These are phyloP conservation scores for Coelastrella sp. DNA, from an alignment of 139 green algal genomes.

Conservation along the genomic window DNA sequence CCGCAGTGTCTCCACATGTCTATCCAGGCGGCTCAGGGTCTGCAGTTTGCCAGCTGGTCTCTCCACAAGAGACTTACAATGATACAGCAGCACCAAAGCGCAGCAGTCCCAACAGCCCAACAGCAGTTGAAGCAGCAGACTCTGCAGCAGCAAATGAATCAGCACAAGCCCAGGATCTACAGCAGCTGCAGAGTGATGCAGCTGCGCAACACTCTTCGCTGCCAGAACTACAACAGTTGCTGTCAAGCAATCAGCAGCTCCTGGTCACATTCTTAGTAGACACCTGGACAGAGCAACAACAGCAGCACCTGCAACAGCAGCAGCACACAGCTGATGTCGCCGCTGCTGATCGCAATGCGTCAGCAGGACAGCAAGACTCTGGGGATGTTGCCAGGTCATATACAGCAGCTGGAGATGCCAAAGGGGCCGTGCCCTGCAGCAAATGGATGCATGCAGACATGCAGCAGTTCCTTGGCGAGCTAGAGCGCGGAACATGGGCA, in stretches of 20 bases:
- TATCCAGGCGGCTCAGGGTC: conserved; percentile 3
- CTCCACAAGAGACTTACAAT: background rate
- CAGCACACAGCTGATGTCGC: background rate
- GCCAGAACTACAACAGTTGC: background rate
- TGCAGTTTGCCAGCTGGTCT: background rate
- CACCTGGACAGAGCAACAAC: conserved; percentile 28
- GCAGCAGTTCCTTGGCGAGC: conserved; percentile 24
- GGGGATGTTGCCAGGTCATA: background rate
- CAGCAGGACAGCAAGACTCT: background rate
- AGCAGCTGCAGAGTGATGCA: background rate
- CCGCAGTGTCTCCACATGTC: conserved; percentile 15
- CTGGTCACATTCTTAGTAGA: conserved; percentile 23
- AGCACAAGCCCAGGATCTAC: background rate
- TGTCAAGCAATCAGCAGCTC: conserved; percentile 24
- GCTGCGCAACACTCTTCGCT: background rate
- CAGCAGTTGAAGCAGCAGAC: background rate
- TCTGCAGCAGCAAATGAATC: background rate
- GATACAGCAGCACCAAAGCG: background rate
- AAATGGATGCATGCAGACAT: conserved; percentile 33
- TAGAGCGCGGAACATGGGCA: background rate
- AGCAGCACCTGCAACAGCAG: background rate
- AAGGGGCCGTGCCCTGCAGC: conserved; percentile 2
- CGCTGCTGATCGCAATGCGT: too few species aligned
- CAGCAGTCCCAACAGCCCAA: background rate
- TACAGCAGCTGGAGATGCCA: conserved; percentile 10